These are phyloP conservation scores for Diplogelasinospora grovesii DNA, from an alignment of 495 filamentous ascomycete species.

Conservation along the genomic window DNA sequence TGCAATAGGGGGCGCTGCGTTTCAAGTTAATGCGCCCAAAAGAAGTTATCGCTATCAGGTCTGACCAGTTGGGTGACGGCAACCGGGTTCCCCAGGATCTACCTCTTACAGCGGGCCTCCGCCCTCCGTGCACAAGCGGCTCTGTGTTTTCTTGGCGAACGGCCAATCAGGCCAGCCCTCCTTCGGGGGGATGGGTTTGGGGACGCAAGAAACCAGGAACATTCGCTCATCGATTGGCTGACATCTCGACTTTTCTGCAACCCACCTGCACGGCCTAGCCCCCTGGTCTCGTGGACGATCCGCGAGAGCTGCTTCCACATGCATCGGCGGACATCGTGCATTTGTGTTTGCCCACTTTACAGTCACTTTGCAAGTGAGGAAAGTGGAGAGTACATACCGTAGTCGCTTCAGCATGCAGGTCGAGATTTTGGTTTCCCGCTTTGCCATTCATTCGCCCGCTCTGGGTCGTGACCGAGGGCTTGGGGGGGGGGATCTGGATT, in stretches of 20 bases:
- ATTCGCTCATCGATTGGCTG: slow-evolving; percentile 12
- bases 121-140: too few species aligned
- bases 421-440: background rate
- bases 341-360: too few species aligned
- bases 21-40: slow-evolving; percentile 16
- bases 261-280: too few species aligned
- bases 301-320: too few species aligned
- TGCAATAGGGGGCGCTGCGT: slow-evolving; percentile 13
- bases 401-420: slow-evolving; percentile 7
- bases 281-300: too few species aligned
- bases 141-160: too few species aligned
- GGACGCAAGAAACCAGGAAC: slow-evolving; percentile 16
- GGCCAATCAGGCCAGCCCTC: slow-evolving; percentile 14
- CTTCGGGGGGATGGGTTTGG: too few species aligned
- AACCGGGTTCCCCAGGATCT: slow-evolving; percentile 23
- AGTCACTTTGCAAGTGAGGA: too few species aligned
- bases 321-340: too few species aligned
- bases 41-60: background rate
- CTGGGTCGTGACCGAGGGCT: too few species aligned
- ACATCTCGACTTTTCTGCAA: slow-evolving; percentile 3
- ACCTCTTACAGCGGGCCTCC: slow-evolving; percentile 7
- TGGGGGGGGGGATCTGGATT: too few species aligned
- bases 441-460: slow-evolving; percentile 10
- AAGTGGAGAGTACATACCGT: too few species aligned
- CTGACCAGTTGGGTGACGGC: slow-evolving; percentile 13